phyloP scores from a whole-genome alignment of 768 basidiomycete species.

The Leccinum sublutescens region DNA sequence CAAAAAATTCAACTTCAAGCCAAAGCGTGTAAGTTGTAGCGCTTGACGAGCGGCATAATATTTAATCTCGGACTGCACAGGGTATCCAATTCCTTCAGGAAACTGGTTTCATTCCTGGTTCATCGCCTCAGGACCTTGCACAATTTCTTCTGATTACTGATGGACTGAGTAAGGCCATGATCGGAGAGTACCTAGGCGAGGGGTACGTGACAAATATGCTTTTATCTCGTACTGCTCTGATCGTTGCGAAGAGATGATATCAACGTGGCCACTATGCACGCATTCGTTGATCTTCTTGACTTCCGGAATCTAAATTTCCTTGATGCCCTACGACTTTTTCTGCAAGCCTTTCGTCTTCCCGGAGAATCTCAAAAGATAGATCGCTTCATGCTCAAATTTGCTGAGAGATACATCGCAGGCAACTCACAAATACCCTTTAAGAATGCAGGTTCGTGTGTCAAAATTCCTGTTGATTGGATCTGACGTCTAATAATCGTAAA shows the following conservation, averaged over 20 bases:
- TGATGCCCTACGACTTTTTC: conserved; percentile 83
- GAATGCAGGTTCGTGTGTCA: conserved; percentile 74
- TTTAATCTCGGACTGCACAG: conserved; percentile 38
- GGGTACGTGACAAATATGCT: conserved; percentile 53
- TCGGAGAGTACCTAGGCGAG: conserved; percentile 98
- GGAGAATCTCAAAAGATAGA: conserved; percentile 99
- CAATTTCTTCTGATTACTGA: conserved; percentile 84
- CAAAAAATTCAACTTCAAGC: conserved; percentile 97
- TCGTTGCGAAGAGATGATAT: conserved; percentile 65
- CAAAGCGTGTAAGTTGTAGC: conserved; percentile 72
- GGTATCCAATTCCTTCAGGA: conserved; percentile 89
- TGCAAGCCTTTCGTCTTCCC: conserved; percentile 95
- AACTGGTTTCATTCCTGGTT: conserved; percentile 78
- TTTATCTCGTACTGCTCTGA: conserved; percentile 2
- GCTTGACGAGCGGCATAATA: not conserved
- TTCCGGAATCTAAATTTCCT: conserved; percentile 81
- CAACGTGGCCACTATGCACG: conserved; percentile 94
- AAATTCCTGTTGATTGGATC: not conserved
- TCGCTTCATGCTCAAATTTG: conserved; percentile 98
- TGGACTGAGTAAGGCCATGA: conserved; percentile 92
- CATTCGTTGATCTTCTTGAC: conserved; percentile 91
- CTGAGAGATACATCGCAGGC: conserved; percentile 90
- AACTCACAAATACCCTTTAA: conserved; percentile 85
- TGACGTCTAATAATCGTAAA: conserved; percentile 4
- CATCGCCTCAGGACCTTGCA: conserved; percentile 75